These are phyloP conservation scores for Lipomyces mesembrius DNA, from an alignment of 805 yeast genomes.

Conservation along the genomic window DNA sequence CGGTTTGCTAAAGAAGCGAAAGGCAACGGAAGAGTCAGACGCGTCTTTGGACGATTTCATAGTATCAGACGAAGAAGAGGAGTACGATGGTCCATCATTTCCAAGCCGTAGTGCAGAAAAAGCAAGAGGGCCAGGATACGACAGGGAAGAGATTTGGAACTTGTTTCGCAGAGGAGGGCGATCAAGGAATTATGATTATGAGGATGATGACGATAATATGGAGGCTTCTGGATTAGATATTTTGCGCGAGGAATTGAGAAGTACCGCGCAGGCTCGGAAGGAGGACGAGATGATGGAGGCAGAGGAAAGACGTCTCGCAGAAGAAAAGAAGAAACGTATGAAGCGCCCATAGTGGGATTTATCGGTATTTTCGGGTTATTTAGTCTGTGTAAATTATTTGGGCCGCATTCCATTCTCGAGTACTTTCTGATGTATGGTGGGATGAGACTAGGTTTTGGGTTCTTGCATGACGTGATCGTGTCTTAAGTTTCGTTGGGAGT, in stretches of 20 bases:
- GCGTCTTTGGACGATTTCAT: constrained; percentile 57
- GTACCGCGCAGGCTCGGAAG: constrained; percentile 66
- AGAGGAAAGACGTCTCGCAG: constrained; percentile 34
- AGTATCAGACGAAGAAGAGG: constrained; percentile 59
- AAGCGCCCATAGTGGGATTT: constrained; percentile 7
- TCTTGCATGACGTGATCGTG: constrained; percentile 2
- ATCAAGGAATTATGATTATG: constrained; percentile 30
- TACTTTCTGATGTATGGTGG: no score
- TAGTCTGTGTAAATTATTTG: not conserved
- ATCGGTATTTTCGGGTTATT: not conserved
- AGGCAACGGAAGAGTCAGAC: constrained; percentile 39
- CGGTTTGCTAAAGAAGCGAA: constrained; percentile 52
- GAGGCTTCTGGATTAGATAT: constrained; percentile 94
- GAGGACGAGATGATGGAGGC: constrained; percentile 76
- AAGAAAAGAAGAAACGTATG: constrained; percentile 30
- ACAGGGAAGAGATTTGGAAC: constrained; percentile 87
- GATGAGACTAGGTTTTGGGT: no score
- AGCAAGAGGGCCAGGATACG: constrained; percentile 57
- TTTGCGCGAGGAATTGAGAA: constrained; percentile 75
- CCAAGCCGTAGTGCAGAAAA: constrained; percentile 23
- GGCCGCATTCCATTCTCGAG: not conserved
- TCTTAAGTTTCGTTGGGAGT: constrained; percentile 1
- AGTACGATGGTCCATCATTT: constrained; percentile 38
- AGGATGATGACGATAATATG: constrained; percentile 67
- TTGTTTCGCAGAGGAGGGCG: constrained; percentile 70